A percentile compares a stretch with the other conserved stretches of the same genome.
Evolutionary conservation across 306 rosid species (phyloP).

Genomic region (Cucumis melo): DNA sequence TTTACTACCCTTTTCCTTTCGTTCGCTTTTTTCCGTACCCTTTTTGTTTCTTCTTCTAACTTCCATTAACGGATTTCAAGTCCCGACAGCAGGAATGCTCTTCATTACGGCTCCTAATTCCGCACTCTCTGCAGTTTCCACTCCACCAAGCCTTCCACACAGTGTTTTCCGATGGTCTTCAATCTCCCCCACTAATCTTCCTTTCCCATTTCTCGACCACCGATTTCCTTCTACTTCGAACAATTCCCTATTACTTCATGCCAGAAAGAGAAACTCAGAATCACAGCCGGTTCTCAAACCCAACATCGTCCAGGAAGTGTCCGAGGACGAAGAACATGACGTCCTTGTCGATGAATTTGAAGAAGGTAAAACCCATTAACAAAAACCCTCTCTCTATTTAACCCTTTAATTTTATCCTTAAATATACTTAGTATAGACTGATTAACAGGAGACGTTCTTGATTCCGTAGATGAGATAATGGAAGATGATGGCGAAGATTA

Average conservation of each 20-base stretch:
- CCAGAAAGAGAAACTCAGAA: slow-evolving; percentile 35
- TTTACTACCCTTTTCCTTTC: neutral
- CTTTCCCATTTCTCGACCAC: slow-evolving; percentile 7
- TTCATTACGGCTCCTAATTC: slow-evolving; percentile 12
- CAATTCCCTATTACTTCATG: slow-evolving; percentile 14
- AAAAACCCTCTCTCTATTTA: neutral
- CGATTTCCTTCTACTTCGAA: slow-evolving; percentile 14
- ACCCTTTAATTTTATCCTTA: neutral
- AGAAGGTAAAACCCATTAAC: slow-evolving; percentile 13
- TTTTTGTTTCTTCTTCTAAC: neutral
- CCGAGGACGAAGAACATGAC: slow-evolving; percentile 31
- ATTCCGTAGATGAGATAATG: slow-evolving; percentile 21
- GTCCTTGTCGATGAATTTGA: slow-evolving; percentile 16
- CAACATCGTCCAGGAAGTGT: slow-evolving; percentile 39
- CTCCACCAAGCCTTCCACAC: slow-evolving; percentile 8
- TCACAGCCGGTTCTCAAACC: slow-evolving; percentile 45
- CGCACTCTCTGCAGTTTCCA: slow-evolving; percentile 10
- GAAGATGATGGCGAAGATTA: slow-evolving; percentile 33
- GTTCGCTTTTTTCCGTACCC: neutral
- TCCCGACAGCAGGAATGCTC: slow-evolving; percentile 22
- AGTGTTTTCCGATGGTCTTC: slow-evolving; percentile 8
- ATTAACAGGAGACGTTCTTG: slow-evolving; percentile 9
- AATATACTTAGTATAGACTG: neutral
- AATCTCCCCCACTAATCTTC: slow-evolving; percentile 4
- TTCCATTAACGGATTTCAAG: neutral